Percentiles rank a stretch among this genome's conserved stretches.
Conservation (phyloP, 352 stramenopile species). For the Blastocystis sp. region DNA sequence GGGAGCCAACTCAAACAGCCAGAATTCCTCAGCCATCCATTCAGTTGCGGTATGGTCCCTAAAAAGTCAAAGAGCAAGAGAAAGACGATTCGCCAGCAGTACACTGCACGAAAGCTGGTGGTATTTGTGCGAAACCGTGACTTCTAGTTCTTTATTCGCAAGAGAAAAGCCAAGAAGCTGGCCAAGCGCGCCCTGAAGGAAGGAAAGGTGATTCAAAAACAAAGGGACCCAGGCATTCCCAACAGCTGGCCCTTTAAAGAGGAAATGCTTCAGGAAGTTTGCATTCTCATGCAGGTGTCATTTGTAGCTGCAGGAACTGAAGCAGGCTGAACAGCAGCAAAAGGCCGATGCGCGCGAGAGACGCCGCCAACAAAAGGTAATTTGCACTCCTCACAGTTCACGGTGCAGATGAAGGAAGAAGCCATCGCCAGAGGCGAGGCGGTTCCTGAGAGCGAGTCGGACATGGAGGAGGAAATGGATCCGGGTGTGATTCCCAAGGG, state of each 20-base stretch:
- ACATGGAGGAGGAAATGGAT: conserved; percentile 16
- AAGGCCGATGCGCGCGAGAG: conserved; percentile 5
- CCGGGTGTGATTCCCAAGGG: background rate
- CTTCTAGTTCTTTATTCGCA: conserved; percentile 54
- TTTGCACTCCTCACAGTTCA: background rate
- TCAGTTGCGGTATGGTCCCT: conserved; percentile 62
- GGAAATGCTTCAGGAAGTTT: conserved; percentile 71
- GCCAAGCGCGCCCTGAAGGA: conserved; percentile 25
- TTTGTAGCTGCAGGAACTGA: conserved; percentile 47
- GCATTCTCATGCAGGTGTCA: background rate
- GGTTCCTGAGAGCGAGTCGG: conserved; percentile 21
- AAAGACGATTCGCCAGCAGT: conserved; percentile 70
- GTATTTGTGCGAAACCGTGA: background rate
- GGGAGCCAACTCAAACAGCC: background rate
- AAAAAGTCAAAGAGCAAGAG: conserved; percentile 69
- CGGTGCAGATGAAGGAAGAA: conserved; percentile 47
- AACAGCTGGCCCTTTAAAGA: conserved; percentile 74
- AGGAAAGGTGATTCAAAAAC: conserved; percentile 62
- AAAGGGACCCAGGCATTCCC: conserved; percentile 69
- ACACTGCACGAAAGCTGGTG: conserved; percentile 65
- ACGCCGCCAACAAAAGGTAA: conserved; percentile 17
- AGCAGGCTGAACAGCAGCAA: conserved; percentile 4
- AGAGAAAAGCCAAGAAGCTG: conserved; percentile 61
- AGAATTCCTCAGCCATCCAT: conserved; percentile 9
- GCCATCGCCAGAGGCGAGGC: conserved; percentile 49